Base-by-base conservation (phyloP, 1,284 basidiomycete genomes). In the Sanghuangporus weigelae region DNA sequence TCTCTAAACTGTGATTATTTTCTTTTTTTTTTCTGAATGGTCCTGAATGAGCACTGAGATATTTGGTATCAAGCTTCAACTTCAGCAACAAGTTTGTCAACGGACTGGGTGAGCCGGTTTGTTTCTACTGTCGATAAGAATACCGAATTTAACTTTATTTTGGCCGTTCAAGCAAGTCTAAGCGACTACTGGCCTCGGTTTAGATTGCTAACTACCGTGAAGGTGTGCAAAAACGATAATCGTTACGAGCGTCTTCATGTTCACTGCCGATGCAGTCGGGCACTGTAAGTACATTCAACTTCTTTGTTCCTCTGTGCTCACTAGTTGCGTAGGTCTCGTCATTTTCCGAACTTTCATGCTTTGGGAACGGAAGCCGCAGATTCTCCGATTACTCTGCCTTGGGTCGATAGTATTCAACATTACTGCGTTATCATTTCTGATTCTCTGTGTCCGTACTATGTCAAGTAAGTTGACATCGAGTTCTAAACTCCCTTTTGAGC, bases 311-410 rank as follows among this genome's bases (percentile, higher is more conserved):
- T 54, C 31, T 5, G 3, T 19, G 11, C 53, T 54, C 12, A 54
- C 4, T 10, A n/a, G 19, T 8, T 38, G 11, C 11, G 14, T 31
- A 54, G 58, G 44, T 26, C 58, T 59, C 12, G 58, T 59, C n/a
- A 59, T 59, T 35, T 59, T 59, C 19, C 58, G 58, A 19, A 59
- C 58, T 0, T 59, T 59, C 44, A 50, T 59, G 35, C 58, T 59
- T 19, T 59, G 58, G 58, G 49, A 50, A 8, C n/a, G 44, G 11
- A 50, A 39, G 19, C 16, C 31, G n/a, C 31, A 31, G 2, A 50
- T 59, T 31, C 50, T 61, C 21, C 12, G 36, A n/a, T 50, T 61
- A 5, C 26, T 53, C n/a, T 51, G 23, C 36, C 6, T 48, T 1
- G 58, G 58, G 16, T 59, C 58, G 12, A 8, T 59, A 3, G 26